phyloP scores from a whole-genome alignment of 1,139 yeast species.

The Hemisphaericaspora subhashii region DNA sequence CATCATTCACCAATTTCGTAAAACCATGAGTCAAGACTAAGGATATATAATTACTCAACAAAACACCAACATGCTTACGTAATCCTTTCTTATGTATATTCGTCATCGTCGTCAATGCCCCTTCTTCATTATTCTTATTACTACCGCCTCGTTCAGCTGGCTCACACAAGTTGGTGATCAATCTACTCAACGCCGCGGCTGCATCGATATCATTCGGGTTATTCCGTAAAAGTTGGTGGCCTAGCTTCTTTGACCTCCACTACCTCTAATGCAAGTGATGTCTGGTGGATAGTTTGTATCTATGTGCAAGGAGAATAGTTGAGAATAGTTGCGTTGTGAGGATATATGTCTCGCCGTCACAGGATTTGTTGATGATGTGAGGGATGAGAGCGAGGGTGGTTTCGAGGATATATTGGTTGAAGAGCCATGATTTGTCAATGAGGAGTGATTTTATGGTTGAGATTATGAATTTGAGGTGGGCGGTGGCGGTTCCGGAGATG shows the following conservation, averaged over 20 bases:
- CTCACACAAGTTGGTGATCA: slow-evolving; percentile 71
- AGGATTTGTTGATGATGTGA: not conserved
- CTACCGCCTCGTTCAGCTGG: slow-evolving; percentile 39
- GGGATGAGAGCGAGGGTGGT: slow-evolving; percentile 8
- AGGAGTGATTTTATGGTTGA: slow-evolving; percentile 36
- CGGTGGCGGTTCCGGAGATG: slow-evolving; percentile 4
- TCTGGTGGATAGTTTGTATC: slow-evolving; percentile 69
- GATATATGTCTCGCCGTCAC: slow-evolving; percentile 27
- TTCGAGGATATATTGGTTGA: slow-evolving; percentile 72
- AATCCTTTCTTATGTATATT: slow-evolving; percentile 56
- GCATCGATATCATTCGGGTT: slow-evolving; percentile 15
- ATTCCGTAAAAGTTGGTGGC: too few species aligned
- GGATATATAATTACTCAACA: slow-evolving; percentile 58
- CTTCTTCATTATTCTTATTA: slow-evolving; percentile 23
- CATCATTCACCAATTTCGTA: slow-evolving; percentile 47
- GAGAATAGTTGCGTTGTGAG: slow-evolving; percentile 49
- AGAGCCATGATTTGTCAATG: slow-evolving; percentile 54
- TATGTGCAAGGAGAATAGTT: slow-evolving; percentile 60
- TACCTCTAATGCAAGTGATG: too few species aligned
- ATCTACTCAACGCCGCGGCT: slow-evolving; percentile 55
- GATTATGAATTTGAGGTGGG: slow-evolving; percentile 14
- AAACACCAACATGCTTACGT: slow-evolving; percentile 60
- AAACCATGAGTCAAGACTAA: slow-evolving; percentile 53
- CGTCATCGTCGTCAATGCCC: slow-evolving; percentile 51
- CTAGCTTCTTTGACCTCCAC: too few species aligned